Conservation (phyloP, 768 basidiomycete species). For the Hygrophoropsis aurantiaca region DNA sequence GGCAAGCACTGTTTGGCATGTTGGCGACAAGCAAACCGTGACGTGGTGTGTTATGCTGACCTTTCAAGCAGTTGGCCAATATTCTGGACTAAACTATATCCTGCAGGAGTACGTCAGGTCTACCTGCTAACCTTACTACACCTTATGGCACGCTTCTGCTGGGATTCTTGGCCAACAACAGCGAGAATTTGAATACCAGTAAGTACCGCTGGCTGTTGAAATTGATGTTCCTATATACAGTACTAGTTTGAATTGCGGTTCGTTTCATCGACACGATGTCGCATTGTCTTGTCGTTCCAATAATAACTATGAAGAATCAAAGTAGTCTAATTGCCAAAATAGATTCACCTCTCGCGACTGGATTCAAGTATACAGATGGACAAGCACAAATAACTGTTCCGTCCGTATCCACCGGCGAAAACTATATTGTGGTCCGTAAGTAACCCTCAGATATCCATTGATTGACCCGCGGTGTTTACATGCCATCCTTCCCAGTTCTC, state of each 20-base stretch:
- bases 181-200: constrained; percentile 32
- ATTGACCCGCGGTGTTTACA: not conserved
- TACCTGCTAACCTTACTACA: constrained; percentile 30
- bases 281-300: not conserved
- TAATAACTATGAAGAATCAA: no score
- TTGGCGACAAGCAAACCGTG: constrained; percentile 44
- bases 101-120: constrained; percentile 14
- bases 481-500: constrained; percentile 23
- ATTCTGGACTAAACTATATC: constrained; percentile 37
- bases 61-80: not conserved
- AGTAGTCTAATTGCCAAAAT: constrained; percentile 2
- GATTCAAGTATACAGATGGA: constrained; percentile 30
- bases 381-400: constrained; percentile 35
- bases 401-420: constrained; percentile 25
- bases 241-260: not conserved
- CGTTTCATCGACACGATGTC: not conserved
- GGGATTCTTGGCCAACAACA: constrained; percentile 21
- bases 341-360: constrained; percentile 36
- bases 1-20: constrained; percentile 41
- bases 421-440: constrained; percentile 39
- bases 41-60: constrained; percentile 42
- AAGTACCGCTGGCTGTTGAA: constrained; percentile 6
- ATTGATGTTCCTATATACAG: not conserved
- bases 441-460: constrained; percentile 5
- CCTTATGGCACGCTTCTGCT: constrained; percentile 30